phyloP scores from a whole-genome alignment of 2,329 filamentous ascomycete species.

The Penicillium occitanis region DNA sequence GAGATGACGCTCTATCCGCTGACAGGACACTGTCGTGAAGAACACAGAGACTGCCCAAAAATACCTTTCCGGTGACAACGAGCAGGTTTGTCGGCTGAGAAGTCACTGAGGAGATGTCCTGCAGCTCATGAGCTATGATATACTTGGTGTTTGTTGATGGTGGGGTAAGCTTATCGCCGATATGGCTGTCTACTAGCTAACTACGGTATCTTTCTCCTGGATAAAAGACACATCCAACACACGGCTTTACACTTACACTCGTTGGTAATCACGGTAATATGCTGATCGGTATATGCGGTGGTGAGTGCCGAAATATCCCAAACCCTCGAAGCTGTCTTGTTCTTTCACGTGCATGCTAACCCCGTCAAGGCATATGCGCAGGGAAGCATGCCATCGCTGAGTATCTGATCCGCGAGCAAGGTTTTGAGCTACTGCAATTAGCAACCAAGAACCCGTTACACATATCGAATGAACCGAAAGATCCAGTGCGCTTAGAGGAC shows the following conservation, averaged over 20 bases:
- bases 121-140: not conserved
- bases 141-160: constrained; percentile 9
- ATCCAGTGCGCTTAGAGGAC: constrained; percentile 31
- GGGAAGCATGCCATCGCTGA: constrained; percentile 88
- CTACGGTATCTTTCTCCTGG: not conserved
- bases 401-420: constrained; percentile 80
- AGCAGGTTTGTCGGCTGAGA: not conserved
- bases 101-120: not conserved
- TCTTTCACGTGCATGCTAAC: constrained; percentile 17
- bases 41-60: not conserved
- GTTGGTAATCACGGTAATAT: constrained; percentile 45
- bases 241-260: not conserved
- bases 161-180: constrained; percentile 13
- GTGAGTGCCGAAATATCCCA: constrained; percentile 30
- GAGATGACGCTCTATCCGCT: not conserved
- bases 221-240: not conserved
- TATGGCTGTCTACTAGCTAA: not conserved
- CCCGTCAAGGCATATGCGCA: constrained; percentile 74
- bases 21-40: not conserved
- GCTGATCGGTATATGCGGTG: constrained; percentile 54
- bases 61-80: not conserved
- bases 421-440: constrained; percentile 73
- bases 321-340: not conserved
- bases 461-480: constrained; percentile 28
- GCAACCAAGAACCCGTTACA: constrained; percentile 31